Evolutionary conservation across 129 eudicot species (phyloP).

Genomic region (Centella asiatica): DNA sequence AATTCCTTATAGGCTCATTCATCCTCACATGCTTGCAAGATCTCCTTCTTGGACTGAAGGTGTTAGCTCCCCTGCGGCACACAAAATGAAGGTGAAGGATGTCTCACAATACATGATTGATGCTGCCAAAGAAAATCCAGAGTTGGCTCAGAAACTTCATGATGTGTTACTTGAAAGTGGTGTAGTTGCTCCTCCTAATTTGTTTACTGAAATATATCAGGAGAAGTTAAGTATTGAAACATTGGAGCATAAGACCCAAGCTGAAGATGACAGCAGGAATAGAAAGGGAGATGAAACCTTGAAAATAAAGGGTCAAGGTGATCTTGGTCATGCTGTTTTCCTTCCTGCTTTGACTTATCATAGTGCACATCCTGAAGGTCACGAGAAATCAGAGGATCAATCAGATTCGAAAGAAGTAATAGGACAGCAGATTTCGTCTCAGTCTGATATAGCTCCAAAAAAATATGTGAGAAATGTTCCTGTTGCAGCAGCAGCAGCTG

Average conservation of each 20-base stretch:
- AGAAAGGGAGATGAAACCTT: constrained; percentile 18
- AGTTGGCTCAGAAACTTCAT: constrained; percentile 88
- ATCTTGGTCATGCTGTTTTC: constrained; percentile 30
- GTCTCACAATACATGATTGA: constrained; percentile 97
- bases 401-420: constrained; percentile 4
- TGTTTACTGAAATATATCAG: constrained; percentile 59
- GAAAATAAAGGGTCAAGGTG: constrained; percentile 19
- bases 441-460: constrained; percentile 30
- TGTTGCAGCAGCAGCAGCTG: constrained; percentile 86
- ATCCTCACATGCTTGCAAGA: constrained; percentile 44
- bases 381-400: constrained; percentile 12
- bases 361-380: constrained; percentile 24
- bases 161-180: constrained; percentile 91
- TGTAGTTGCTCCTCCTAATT: constrained; percentile 84
- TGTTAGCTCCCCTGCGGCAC: constrained; percentile 74
- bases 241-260: constrained; percentile 15
- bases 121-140: constrained; percentile 95
- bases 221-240: constrained; percentile 21
- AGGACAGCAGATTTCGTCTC: constrained; percentile 19
- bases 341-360: constrained; percentile 60
- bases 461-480: constrained; percentile 47
- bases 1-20: constrained; percentile 25
- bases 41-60: constrained; percentile 99
- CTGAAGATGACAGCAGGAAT: constrained; percentile 24
- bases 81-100: constrained; percentile 83